Base-by-base conservation (phyloP, 2,329 filamentous ascomycete species). In the Penicillium decumbens region DNA sequence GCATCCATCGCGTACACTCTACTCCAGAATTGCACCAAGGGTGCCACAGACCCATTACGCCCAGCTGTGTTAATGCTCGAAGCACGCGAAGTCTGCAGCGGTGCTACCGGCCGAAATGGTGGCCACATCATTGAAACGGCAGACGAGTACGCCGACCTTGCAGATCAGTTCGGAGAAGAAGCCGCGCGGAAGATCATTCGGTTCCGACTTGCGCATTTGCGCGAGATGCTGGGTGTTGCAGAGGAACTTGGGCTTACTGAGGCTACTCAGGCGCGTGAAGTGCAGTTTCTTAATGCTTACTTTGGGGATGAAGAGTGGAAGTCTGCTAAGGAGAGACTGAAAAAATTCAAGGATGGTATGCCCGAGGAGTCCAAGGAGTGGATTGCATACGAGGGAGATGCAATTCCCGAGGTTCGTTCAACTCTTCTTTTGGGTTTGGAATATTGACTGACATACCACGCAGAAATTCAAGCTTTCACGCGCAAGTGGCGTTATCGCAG, bases 51-150 rank as follows among this genome's bases (percentile, higher is more conserved):
- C 27, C 27, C 50, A 24, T 46, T 45, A 15, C 8, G 29, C 4
- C 59, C 57, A 0, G 45, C 53, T 0, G 32, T 69, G 2, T 51
- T 63, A 2, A 58, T 68, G 20, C 54, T 69, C 1, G 66, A 69
- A 47, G 64, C 65, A 0, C 64, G 66, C 13, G 55, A 58, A 20
- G 42, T 65, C 10, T 69, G 66, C 39, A 62, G 56, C 10, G 66
- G 66, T 10, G 66, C 66, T 1, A 69, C 65, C 0, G 66, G 66
- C 1, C 64, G 65, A 3, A 69, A 69, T 46, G 66, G 66, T 0
- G 66, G 64, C 0, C 65, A 68, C 28, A 65, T 69, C 9, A 44
- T 65, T 1, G 58, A 64, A 9, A 59, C 63, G 6, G 62, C 47
- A 3, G 61, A 66, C 28, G 57, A 60, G 3, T 67, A 60, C 30